phyloP scores from a whole-genome alignment of 2,329 filamentous ascomycete genomes.

The Microsporum audouinii region DNA sequence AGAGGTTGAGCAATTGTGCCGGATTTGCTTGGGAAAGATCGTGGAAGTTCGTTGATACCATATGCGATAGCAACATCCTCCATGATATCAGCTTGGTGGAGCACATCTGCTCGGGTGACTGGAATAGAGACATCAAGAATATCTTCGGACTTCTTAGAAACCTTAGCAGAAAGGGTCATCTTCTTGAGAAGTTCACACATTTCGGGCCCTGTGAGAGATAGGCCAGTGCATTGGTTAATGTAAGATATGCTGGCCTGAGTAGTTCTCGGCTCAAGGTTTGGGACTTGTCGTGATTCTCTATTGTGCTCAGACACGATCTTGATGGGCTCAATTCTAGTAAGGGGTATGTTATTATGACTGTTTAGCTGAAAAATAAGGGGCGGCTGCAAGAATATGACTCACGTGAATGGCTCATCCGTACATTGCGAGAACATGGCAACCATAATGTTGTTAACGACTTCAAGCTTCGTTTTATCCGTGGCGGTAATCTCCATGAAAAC shows the following conservation, averaged over 20 bases:
- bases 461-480: conserved; percentile 88
- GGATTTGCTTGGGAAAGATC: conserved; percentile 73
- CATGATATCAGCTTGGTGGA: conserved; percentile 97
- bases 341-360: background rate
- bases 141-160: conserved; percentile 57
- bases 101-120: conserved; percentile 80
- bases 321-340: conserved; percentile 63
- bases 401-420: conserved; percentile 73
- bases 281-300: conserved; percentile 65
- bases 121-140: conserved; percentile 74
- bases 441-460: conserved; percentile 90
- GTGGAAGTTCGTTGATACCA: conserved; percentile 91
- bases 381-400: conserved; percentile 14
- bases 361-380: background rate
- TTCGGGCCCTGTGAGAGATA: conserved; percentile 59
- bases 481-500: conserved; percentile 96
- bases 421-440: conserved; percentile 96
- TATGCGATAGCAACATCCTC: conserved; percentile 95
- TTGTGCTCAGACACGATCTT: conserved; percentile 91
- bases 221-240: conserved; percentile 83
- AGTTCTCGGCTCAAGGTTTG: conserved; percentile 63
- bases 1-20: conserved; percentile 78
- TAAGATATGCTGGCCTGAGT: conserved; percentile 82
- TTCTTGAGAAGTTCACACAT: conserved; percentile 72
- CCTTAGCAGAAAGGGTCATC: conserved; percentile 77